Conservation (phyloP, 495 filamentous ascomycete species). For the Hypomontagnella monticulosa region DNA sequence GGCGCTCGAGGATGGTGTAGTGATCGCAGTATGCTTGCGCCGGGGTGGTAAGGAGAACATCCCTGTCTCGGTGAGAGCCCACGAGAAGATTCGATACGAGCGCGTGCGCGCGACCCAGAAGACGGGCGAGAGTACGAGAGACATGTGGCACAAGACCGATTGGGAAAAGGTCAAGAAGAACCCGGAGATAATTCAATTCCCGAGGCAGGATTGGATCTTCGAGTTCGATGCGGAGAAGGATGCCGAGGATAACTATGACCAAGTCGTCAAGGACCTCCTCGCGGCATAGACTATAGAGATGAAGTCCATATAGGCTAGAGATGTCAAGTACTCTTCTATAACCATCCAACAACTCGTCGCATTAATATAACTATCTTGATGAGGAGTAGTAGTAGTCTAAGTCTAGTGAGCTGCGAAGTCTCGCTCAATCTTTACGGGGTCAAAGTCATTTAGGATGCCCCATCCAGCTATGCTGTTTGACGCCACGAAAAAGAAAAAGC, state of each 20-base stretch:
- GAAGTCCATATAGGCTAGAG: neutral
- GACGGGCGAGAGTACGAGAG: constrained; percentile 62
- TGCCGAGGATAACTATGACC: constrained; percentile 62
- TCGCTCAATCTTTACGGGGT: too few relatives aligned
- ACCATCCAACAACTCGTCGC: too few relatives aligned
- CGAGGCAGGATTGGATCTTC: constrained; percentile 68
- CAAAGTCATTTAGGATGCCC: too few relatives aligned
- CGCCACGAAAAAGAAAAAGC: too few relatives aligned
- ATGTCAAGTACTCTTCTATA: too few relatives aligned
- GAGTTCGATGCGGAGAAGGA: constrained; percentile 64
- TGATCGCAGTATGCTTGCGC: constrained; percentile 66
- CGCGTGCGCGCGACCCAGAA: constrained; percentile 60
- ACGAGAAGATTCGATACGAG: constrained; percentile 62
- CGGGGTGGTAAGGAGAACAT: constrained; percentile 63
- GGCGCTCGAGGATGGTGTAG: constrained; percentile 72
- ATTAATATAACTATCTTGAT: too few relatives aligned
- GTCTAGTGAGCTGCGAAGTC: too few relatives aligned
- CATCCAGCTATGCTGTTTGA: too few relatives aligned
- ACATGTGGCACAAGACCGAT: constrained; percentile 67
- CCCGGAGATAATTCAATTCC: constrained; percentile 63
- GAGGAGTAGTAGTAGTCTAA: too few relatives aligned
- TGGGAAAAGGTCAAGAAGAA: constrained; percentile 62
- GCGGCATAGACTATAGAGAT: constrained; percentile 6
- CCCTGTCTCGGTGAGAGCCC: constrained; percentile 54
- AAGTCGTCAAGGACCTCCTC: constrained; percentile 44